A percentile compares a stretch with the other conserved stretches of the same genome.
These are phyloP conservation scores for Lizanozyma gosingica DNA, from an alignment of 1,139 yeast genomes.

Conservation along the genomic window DNA sequence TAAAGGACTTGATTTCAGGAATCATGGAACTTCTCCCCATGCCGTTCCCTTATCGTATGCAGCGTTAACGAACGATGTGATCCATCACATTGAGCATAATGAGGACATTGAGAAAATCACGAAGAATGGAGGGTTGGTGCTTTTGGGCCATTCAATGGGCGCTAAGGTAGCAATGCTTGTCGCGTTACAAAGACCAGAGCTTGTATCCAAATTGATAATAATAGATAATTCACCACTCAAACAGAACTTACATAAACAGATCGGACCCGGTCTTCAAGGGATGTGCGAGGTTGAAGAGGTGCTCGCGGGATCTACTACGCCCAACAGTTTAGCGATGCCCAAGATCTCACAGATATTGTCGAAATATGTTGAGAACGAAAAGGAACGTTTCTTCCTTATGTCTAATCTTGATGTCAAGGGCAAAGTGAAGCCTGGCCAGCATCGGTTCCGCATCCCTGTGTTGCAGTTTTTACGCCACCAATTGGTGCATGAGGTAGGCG, in stretches of 20 bases:
- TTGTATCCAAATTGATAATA: conserved; percentile 30
- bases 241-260: conserved; percentile 16
- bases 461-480: conserved; percentile 19
- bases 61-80: conserved; percentile 36
- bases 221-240: conserved; percentile 41
- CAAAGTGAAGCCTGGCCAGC: conserved; percentile 14
- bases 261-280: conserved; percentile 20
- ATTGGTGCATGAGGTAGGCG: conserved; percentile 23
- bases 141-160: conserved; percentile 48
- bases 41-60: conserved; percentile 35
- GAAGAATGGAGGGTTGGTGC: conserved; percentile 1
- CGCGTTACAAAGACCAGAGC: conserved; percentile 28
- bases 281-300: conserved; percentile 22
- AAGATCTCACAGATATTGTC: not conserved
- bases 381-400: conserved; percentile 11
- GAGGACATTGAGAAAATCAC: conserved; percentile 17
- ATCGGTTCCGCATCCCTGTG: conserved; percentile 18
- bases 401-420: conserved; percentile 22
- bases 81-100: conserved; percentile 19
- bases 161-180: conserved; percentile 45
- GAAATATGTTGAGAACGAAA: conserved; percentile 1
- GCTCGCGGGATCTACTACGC: not conserved
- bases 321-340: conserved; percentile 2
- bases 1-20: conserved; percentile 40
- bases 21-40: conserved; percentile 43